Conservation (phyloP, 2,329 filamentous ascomycete genomes). For the Penicillium palitans region DNA sequence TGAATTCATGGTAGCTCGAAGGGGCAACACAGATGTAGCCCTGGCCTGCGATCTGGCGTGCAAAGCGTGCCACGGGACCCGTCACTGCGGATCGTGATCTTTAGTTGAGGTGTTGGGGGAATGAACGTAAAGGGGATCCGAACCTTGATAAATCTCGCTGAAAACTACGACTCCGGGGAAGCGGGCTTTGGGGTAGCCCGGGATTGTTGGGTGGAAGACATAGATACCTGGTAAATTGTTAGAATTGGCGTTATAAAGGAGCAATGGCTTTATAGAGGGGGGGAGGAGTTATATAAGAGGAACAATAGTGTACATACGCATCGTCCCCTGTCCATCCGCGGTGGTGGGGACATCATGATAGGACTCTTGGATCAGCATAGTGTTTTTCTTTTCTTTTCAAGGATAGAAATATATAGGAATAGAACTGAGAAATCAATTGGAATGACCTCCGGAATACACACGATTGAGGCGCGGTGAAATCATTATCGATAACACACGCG, state of each 20-base stretch:
- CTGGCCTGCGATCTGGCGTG: slow-evolving; percentile 85
- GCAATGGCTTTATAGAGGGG: background rate
- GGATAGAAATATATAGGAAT: background rate
- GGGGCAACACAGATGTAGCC: slow-evolving; percentile 92
- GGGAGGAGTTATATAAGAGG: background rate
- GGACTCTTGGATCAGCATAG: slow-evolving; percentile 41
- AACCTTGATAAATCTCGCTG: slow-evolving; percentile 94
- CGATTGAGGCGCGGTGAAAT: background rate
- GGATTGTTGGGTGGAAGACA: slow-evolving; percentile 80
- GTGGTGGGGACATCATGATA: slow-evolving; percentile 40
- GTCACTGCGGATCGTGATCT: slow-evolving; percentile 61
- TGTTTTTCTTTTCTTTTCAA: slow-evolving; percentile 1
- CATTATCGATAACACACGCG: slow-evolving; percentile 26
- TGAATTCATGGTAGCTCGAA: slow-evolving; percentile 92
- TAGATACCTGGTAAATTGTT: slow-evolving; percentile 67
- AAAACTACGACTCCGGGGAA: slow-evolving; percentile 89
- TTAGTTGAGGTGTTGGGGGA: background rate
- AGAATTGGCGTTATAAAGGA: background rate
- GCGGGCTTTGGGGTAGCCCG: slow-evolving; percentile 82
- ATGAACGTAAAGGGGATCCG: slow-evolving; percentile 8
- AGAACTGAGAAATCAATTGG: slow-evolving; percentile 1
- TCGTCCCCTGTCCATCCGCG: slow-evolving; percentile 39
- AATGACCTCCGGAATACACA: background rate
- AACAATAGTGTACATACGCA: slow-evolving; percentile 33
- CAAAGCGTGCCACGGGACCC: slow-evolving; percentile 84